These are phyloP conservation scores for Trapa incisa DNA, from an alignment of 345 rosid genomes.

Conservation along the genomic window DNA sequence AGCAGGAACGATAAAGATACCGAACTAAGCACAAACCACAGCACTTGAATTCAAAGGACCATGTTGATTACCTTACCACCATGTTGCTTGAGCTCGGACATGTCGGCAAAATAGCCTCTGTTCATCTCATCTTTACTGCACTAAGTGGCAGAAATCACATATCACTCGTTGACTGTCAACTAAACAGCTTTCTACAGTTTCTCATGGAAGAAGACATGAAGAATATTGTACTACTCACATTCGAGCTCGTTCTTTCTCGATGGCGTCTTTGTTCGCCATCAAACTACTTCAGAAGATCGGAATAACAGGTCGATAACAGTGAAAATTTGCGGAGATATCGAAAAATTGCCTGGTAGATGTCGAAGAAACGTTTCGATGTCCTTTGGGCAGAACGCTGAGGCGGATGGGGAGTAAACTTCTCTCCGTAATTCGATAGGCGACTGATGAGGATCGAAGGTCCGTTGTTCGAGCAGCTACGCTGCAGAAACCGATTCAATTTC, in stretches of 20 bases:
- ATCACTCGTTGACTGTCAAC: not conserved
- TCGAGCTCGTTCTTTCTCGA: constrained; percentile 73
- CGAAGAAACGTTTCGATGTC: constrained; percentile 56
- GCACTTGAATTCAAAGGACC: not conserved
- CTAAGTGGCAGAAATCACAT: constrained; percentile 31
- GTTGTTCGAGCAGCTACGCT: constrained; percentile 13
- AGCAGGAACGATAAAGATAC: not conserved
- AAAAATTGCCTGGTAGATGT: constrained; percentile 41
- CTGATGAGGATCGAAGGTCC: constrained; percentile 19
- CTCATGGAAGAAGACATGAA: constrained; percentile 4
- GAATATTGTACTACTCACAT: constrained; percentile 37
- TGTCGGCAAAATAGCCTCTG: constrained; percentile 76
- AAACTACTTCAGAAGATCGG: not conserved
- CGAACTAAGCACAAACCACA: not conserved
- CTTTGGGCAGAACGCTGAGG: constrained; percentile 24
- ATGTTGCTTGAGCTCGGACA: constrained; percentile 54
- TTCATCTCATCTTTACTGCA: constrained; percentile 96
- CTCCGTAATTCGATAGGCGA: constrained; percentile 8
- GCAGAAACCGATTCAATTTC: constrained; percentile 31
- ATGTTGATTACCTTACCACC: constrained; percentile 76
- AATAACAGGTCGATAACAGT: too few relatives aligned
- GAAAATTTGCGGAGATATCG: not conserved
- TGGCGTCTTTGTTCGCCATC: constrained; percentile 45
- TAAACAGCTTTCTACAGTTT: not conserved
- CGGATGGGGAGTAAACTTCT: constrained; percentile 24